Base-by-base conservation (phyloP, 1,284 basidiomycete species). In the Tremellales sp. region DNA sequence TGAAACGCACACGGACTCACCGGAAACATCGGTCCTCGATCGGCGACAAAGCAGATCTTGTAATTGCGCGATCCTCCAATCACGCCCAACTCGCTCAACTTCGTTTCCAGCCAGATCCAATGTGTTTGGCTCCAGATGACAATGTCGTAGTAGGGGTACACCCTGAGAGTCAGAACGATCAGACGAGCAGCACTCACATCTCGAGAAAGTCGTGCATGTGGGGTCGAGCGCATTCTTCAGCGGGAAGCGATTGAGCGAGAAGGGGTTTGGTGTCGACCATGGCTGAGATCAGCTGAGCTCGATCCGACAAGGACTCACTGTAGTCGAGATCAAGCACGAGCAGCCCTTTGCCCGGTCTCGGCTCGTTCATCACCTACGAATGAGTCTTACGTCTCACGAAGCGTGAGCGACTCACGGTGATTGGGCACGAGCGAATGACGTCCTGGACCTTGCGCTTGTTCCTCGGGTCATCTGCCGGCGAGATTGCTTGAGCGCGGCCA, bases 91-190 rank as follows among this genome's bases (percentile, higher is more conserved):
- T 94, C 90, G 15, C 88, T 82, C 4, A 96, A 79, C 73, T 94
- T 96, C 26, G 84, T 83, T 72, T 96, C 91, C 24, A 94, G 78
- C 89, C 89, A 94, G 43, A 89, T 79, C 89, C 89, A 92, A 54
- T 82, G 84, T 1, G 89, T 93, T 72, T 75, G 74, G 27, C 65
- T 85, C 87, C 88, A 90, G 49, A 90, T 84, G 59, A 85, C 86
- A 53, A 91, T 87, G 61, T 92, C 88, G 67, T 91, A 91, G 65
- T 83, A 77, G 3, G 84, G 84, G 60, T 91, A 89, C 48, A 88
- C 77, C 5, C 82, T 67, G 26, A 15, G 7, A 15, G 13, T 48
- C 40, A 41, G 31, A 12, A 11, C 3, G 36, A 31, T 4, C 24
- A 31, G 15, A 29, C 29, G 78, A 62, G 84, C 81, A 4, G 15